Evolutionary conservation across 345 rosid species (phyloP).

Genomic region (Arabis hirsuta): DNA sequence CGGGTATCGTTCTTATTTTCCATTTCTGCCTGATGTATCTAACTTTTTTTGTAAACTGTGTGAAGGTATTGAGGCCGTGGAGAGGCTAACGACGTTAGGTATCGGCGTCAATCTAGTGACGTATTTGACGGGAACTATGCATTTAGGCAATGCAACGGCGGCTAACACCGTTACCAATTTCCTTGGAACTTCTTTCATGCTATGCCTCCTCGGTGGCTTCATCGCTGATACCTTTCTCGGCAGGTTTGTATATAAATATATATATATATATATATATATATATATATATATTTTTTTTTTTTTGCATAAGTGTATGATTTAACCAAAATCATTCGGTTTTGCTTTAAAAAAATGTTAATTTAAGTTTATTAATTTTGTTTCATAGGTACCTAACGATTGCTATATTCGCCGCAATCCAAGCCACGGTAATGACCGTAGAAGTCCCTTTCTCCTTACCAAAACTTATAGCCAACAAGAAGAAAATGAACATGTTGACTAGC

Average conservation of each 20-base stretch:
- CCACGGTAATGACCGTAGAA: constrained; percentile 53
- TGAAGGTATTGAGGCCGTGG: constrained; percentile 78
- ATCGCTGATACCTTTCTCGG: constrained; percentile 97
- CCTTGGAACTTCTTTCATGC: constrained; percentile 95
- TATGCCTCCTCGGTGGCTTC: constrained; percentile 92
- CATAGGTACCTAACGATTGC: constrained; percentile 83
- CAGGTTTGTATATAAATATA: constrained; percentile 51
- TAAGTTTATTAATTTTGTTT: constrained; percentile 18
- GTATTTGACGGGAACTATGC: constrained; percentile 89
- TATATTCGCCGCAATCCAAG: constrained; percentile 83
- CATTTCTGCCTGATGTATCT: background rate
- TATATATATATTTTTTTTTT: too few relatives aligned
- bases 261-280: background rate
- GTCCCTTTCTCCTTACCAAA: constrained; percentile 22
- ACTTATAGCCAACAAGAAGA: constrained; percentile 31
- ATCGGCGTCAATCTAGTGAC: constrained; percentile 94
- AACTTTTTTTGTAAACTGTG: background rate
- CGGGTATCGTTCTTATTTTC: background rate
- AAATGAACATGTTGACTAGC: constrained; percentile 9
- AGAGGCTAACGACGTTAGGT: constrained; percentile 92
- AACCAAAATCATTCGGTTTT: background rate
- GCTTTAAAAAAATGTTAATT: background rate
- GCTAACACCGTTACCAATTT: constrained; percentile 94
- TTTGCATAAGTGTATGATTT: background rate
- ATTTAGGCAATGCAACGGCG: constrained; percentile 79